phyloP scores from a whole-genome alignment of 805 yeast species.

The Pichia pseudocactophila region DNA sequence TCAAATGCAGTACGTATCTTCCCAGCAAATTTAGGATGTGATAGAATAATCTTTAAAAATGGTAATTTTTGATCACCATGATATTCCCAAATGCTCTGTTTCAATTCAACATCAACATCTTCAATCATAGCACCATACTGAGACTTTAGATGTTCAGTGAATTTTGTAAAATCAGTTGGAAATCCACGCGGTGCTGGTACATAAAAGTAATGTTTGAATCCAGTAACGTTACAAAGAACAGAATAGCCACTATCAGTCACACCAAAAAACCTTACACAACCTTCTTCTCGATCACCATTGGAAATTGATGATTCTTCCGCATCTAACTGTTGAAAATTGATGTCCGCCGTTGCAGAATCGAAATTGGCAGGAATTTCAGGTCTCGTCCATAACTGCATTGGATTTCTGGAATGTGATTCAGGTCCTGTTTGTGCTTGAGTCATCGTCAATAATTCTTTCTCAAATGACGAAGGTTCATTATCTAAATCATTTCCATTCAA shows the following conservation, averaged over 20 bases:
- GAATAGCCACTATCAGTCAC: slow-evolving; percentile 84
- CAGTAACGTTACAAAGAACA: slow-evolving; percentile 80
- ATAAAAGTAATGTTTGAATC: slow-evolving; percentile 82
- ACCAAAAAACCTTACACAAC: slow-evolving; percentile 81
- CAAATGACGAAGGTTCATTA: slow-evolving; percentile 39
- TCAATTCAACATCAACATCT: slow-evolving; percentile 49
- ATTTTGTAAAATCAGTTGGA: slow-evolving; percentile 40
- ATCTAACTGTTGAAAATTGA: slow-evolving; percentile 84
- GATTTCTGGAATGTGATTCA: slow-evolving; percentile 12
- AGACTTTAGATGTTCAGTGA: slow-evolving; percentile 38
- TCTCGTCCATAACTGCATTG: slow-evolving; percentile 36
- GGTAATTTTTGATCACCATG: slow-evolving; percentile 70
- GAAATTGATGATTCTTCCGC: slow-evolving; percentile 68
- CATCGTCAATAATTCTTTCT: slow-evolving; percentile 41
- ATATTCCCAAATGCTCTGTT: slow-evolving; percentile 92
- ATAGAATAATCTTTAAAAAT: slow-evolving; percentile 64
- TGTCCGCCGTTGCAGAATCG: slow-evolving; percentile 40
- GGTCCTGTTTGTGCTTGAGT: slow-evolving; percentile 24
- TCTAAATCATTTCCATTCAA: slow-evolving; percentile 22
- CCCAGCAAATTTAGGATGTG: slow-evolving; percentile 57
- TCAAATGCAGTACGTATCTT: slow-evolving; percentile 76
- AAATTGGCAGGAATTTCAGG: slow-evolving; percentile 47
- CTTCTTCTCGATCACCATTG: slow-evolving; percentile 34
- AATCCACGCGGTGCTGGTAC: slow-evolving; percentile 86
- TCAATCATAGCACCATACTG: slow-evolving; percentile 51